These are phyloP conservation scores for Talaromyces sp. DNA, from an alignment of 2,329 filamentous ascomycete genomes.

Conservation along the genomic window DNA sequence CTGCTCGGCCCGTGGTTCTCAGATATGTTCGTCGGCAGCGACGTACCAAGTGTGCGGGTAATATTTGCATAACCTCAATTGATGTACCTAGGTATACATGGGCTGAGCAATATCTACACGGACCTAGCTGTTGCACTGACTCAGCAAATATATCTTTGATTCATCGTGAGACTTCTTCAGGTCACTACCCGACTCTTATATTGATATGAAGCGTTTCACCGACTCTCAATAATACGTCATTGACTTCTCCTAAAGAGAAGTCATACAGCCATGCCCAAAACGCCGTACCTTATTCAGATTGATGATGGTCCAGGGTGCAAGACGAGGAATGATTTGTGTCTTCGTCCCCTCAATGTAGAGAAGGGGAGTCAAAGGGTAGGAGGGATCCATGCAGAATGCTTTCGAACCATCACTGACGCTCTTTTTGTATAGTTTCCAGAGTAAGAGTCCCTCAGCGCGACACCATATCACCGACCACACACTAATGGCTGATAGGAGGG, in stretches of 20 bases:
- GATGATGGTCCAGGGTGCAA: conserved; percentile 9
- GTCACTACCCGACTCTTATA: neutral
- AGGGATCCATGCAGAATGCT: neutral
- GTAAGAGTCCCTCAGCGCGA: conserved; percentile 19
- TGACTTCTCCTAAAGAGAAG: neutral
- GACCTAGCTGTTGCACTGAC: neutral
- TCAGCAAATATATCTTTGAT: no score
- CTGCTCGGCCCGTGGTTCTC: neutral
- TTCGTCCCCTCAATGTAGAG: conserved; percentile 32
- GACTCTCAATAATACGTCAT: neutral
- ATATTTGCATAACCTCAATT: neutral
- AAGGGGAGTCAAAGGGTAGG: conserved; percentile 33
- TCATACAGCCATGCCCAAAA: conserved; percentile 6
- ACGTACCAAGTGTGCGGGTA: neutral
- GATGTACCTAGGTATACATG: neutral
- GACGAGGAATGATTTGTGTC: conserved; percentile 24
- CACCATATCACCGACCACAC: neutral
- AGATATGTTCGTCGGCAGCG: neutral
- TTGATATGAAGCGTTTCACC: neutral
- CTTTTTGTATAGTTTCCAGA: conserved; percentile 23
- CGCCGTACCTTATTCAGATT: neutral
- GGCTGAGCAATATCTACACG: neutral
- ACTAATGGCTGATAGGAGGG: conserved; percentile 25
- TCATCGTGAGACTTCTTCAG: no score
- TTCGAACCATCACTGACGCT: neutral